Evolutionary conservation across 768 basidiomycete genomes (phyloP).

Genomic region (Trametes sanguinea): DNA sequence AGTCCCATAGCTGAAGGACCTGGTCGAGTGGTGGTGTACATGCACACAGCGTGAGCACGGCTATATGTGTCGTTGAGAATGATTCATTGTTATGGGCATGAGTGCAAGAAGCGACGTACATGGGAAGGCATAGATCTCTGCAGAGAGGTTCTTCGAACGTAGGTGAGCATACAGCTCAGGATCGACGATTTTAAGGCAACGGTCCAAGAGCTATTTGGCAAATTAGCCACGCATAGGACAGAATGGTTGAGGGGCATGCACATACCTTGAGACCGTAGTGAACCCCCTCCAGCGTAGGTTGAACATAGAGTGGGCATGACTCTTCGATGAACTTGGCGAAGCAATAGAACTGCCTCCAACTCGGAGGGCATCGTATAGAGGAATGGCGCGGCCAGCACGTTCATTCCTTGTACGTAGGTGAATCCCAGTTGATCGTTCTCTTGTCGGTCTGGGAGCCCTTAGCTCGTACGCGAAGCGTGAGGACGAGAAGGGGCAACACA

Average conservation of each 20-base stretch:
- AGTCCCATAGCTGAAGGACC: conserved; percentile 96
- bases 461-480: not conserved
- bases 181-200: conserved; percentile 90
- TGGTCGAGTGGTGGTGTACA: conserved; percentile 96
- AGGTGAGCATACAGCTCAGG: conserved; percentile 80
- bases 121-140: conserved; percentile 97
- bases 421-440: conserved; percentile 82
- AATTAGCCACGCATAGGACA: not conserved
- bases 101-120: conserved; percentile 54
- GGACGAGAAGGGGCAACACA: conserved; percentile 31
- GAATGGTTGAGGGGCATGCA: too few relatives aligned
- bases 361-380: conserved; percentile 97
- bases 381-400: conserved; percentile 97
- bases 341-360: conserved; percentile 96
- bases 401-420: conserved; percentile 99
- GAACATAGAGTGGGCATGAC: conserved; percentile 94
- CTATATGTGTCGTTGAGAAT: conserved; percentile 39
- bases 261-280: conserved; percentile 89
- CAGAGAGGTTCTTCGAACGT: conserved; percentile 87
- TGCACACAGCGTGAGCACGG: conserved; percentile 92
- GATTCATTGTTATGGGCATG: too few relatives aligned
- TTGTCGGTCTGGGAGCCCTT: conserved; percentile 57
- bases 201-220: conserved; percentile 74
- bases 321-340: conserved; percentile 96
- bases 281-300: conserved; percentile 94